Conservation (phyloP, 192 early-diverging fungal genomes). For the Neocallimastix lanati region DNA sequence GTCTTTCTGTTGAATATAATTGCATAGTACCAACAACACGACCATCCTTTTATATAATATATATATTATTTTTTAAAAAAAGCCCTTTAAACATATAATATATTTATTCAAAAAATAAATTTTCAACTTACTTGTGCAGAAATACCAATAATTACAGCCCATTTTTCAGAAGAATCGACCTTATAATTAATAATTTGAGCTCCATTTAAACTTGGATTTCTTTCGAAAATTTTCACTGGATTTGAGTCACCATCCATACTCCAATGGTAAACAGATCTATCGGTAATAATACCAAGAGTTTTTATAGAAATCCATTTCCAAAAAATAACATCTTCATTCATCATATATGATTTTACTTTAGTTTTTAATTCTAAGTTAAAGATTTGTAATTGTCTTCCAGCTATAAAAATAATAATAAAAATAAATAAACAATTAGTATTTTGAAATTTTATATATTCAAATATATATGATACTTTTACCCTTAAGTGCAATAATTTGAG, state of each 20-base stretch:
- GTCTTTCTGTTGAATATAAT: conserved; percentile 80
- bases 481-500: conserved; percentile 91
- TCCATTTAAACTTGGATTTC: conserved; percentile 59
- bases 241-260: conserved; percentile 75
- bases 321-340: conserved; percentile 81
- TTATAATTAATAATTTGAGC: conserved; percentile 95
- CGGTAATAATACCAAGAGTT: conserved; percentile 75
- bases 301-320: conserved; percentile 90
- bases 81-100: no score
- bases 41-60: conserved; percentile 29
- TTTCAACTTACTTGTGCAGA: conserved; percentile 40
- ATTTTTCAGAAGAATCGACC: conserved; percentile 75
- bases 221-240: conserved; percentile 84
- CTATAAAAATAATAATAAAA: conserved; percentile 15
- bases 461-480: conserved; percentile 19
- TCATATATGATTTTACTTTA: conserved; percentile 82
- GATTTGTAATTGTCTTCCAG: conserved; percentile 78
- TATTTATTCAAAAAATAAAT: background rate
- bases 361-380: conserved; percentile 92
- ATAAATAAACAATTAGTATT: background rate
- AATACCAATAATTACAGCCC: conserved; percentile 89
- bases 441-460: background rate
- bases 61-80: no score
- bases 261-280: conserved; percentile 86
- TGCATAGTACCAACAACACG: conserved; percentile 95